Conservation (phyloP, 139 green algal species). For the Chlorella vulgaris region DNA sequence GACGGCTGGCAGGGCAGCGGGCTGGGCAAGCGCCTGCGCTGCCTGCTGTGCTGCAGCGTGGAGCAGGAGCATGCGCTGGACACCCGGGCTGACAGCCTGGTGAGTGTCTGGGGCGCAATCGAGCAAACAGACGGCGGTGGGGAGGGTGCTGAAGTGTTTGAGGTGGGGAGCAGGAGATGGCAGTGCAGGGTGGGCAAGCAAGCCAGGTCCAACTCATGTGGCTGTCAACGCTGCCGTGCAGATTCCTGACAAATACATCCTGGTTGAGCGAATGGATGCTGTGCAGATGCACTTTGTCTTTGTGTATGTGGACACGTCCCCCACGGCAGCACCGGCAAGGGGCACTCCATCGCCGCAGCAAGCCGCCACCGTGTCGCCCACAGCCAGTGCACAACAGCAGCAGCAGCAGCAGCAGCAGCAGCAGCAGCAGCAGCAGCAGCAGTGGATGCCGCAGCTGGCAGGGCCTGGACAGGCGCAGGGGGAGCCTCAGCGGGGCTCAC, state of each 20-base stretch:
- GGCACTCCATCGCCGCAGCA: not conserved
- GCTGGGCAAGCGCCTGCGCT: constrained; percentile 30
- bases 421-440: not conserved
- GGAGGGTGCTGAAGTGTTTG: not conserved
- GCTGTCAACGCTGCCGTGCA: no score
- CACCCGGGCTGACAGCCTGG: constrained; percentile 2
- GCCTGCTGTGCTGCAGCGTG: constrained; percentile 35
- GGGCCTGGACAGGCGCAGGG: not conserved
- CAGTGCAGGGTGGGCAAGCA: not conserved
- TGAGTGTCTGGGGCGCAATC: not conserved
- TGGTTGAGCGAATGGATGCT: constrained; percentile 5
- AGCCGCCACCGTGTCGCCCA: no score
- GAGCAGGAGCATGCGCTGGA: constrained; percentile 8
- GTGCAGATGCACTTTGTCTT: constrained; percentile 20
- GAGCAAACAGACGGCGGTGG: not conserved
- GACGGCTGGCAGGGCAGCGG: constrained; percentile 7
- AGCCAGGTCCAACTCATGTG: no score
- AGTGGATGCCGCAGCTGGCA: not conserved
- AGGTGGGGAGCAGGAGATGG: no score
- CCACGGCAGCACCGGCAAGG: not conserved
- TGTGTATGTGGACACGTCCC: not conserved
- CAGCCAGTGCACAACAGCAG: not conserved
- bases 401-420: not conserved
- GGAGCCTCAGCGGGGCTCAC: not conserved
- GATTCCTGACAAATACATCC: constrained; percentile 25